These are phyloP conservation scores for Colletotrichum sansevieriae DNA, from an alignment of 2,329 filamentous ascomycete genomes.

Conservation along the genomic window DNA sequence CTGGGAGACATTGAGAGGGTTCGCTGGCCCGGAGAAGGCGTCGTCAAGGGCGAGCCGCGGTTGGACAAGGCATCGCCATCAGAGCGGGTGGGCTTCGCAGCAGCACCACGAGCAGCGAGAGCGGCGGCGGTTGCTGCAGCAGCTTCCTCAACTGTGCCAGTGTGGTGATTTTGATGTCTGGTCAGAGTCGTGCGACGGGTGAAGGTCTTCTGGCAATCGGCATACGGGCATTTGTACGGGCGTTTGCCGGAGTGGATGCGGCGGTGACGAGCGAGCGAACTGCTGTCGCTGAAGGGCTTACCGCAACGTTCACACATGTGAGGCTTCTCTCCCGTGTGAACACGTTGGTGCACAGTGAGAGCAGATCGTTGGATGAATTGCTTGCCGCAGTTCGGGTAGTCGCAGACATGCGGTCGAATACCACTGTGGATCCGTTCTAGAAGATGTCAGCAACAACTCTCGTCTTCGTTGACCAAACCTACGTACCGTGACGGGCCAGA, in stretches of 20 bases:
- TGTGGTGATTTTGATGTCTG: conserved; percentile 95
- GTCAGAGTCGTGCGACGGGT: conserved; percentile 95
- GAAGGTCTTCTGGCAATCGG: conserved; percentile 98
- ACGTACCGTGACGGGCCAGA: conserved; percentile 91
- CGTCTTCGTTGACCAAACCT: neutral
- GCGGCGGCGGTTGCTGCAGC: conserved; percentile 90
- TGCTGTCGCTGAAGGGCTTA: conserved; percentile 98
- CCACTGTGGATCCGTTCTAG: conserved; percentile 96
- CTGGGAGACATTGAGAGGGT: conserved; percentile 84
- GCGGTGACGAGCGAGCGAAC: conserved; percentile 91
- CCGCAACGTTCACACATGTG: conserved; percentile 97
- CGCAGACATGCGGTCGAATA: conserved; percentile 90
- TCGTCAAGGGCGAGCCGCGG: conserved; percentile 80
- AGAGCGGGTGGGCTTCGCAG: conserved; percentile 66
- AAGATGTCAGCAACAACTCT: conserved; percentile 42
- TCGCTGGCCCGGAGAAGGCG: conserved; percentile 86
- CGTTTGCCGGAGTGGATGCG: conserved; percentile 96
- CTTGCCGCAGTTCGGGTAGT: conserved; percentile 89
- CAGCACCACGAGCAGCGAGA: conserved; percentile 69
- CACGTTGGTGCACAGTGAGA: conserved; percentile 92
- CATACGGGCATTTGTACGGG: conserved; percentile 97
- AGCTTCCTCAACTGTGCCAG: conserved; percentile 93
- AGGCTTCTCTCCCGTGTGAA: conserved; percentile 98
- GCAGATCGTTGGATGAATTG: conserved; percentile 98
- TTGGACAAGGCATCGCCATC: conserved; percentile 80